Base-by-base conservation (phyloP, 2,329 filamentous ascomycete genomes). In the Fusarium sp. region DNA sequence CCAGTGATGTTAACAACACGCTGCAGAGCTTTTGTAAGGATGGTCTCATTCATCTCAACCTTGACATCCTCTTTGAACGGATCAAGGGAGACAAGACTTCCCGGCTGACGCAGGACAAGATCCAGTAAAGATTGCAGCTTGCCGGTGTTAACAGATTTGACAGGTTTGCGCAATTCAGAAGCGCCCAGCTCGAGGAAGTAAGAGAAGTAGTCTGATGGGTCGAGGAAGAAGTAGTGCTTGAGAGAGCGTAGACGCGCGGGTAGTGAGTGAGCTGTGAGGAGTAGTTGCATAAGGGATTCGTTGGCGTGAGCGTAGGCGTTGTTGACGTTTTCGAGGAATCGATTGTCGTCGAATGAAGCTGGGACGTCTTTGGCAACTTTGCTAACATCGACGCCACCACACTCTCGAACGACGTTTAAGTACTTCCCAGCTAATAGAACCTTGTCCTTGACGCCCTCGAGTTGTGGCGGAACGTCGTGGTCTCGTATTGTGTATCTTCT, bases 171-270 rank as follows among this genome's bases (percentile, higher is more conserved):
- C 62, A 99, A 85, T 80, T 99, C 96, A 2, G 94, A 94, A 30
- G 92, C 86, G 57, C 93, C 90, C 21, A 99, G 89, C 77, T 99
- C 96, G 63, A 99, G 89, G 79, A 99, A 99, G 80, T 98, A 97
- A 4, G 94, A 94, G 80, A 99, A 98, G 83, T 97, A 99, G 79
- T 99, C 96, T 34, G 96, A 98, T 11, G 94, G 92, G 74, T 98
- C 95, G 67, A 99, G 90, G 84, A 99, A 99, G 84, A 98, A 99
- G 83, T 99, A 99, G 80, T 99, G 96, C 79, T 99, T 99, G 41
- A 99, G 84, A 16, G 95, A 98, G 46, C 91, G 89, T 59, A 99
- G 86, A 39, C 96, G 89, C 28, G 93, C 91, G 1, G 95, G 94
- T 7, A 99, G 87, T 14, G 93, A 93, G 77, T 99, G 96, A 9